These are phyloP conservation scores for Plectranthus barbatus DNA, from an alignment of 257 asterid species.

Conservation along the genomic window DNA sequence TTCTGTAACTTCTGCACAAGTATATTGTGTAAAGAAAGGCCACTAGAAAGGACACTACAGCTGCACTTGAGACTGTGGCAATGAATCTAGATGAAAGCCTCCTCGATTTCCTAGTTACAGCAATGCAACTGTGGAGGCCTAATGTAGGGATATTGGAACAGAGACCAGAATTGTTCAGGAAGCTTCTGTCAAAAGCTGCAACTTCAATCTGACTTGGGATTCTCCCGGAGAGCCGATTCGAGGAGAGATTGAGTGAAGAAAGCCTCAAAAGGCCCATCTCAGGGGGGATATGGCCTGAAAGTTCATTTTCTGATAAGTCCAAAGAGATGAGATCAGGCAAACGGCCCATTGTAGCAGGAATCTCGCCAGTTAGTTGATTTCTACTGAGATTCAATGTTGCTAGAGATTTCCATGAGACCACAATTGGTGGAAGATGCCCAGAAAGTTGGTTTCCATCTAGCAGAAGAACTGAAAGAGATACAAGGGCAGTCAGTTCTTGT, in stretches of 20 bases:
- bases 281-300: slow-evolving; percentile 66
- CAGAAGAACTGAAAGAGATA: slow-evolving; percentile 20
- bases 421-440: slow-evolving; percentile 50
- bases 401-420: slow-evolving; percentile 61
- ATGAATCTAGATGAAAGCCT: slow-evolving; percentile 32
- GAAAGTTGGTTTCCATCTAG: slow-evolving; percentile 61
- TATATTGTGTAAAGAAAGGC: slow-evolving; percentile 34
- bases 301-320: slow-evolving; percentile 61
- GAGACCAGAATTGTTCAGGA: slow-evolving; percentile 53
- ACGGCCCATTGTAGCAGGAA: slow-evolving; percentile 47
- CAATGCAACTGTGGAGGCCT: slow-evolving; percentile 36
- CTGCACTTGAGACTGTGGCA: slow-evolving; percentile 55
- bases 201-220: slow-evolving; percentile 53
- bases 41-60: slow-evolving; percentile 33
- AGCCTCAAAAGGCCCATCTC: slow-evolving; percentile 31
- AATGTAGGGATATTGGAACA: slow-evolving; percentile 41
- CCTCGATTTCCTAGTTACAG: slow-evolving; percentile 16
- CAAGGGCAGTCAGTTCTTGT: slow-evolving; percentile 51
- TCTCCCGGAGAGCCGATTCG: slow-evolving; percentile 54
- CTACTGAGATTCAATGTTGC: slow-evolving; percentile 37
- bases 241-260: slow-evolving; percentile 50
- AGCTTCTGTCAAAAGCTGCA: slow-evolving; percentile 47
- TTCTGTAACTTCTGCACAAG: slow-evolving; percentile 35
- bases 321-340: slow-evolving; percentile 38
- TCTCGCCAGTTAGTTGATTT: slow-evolving; percentile 62